Conservation (phyloP, 805 yeast genomes). For the Candida germanica region DNA sequence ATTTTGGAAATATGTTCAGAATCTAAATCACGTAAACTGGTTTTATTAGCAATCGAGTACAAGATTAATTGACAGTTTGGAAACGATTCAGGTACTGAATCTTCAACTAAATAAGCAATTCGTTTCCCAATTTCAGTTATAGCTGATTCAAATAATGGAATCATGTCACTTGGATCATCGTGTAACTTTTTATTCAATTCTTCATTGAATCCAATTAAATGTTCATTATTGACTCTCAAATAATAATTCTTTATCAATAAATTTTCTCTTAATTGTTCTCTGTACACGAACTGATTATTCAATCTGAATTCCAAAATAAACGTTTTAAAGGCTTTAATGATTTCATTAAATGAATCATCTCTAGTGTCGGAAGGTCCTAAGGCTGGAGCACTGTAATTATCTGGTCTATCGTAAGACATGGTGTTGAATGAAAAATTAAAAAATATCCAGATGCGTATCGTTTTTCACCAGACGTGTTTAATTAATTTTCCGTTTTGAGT, state of each 20-base stretch:
- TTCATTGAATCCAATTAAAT: conserved; percentile 83
- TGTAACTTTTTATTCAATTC: conserved; percentile 78
- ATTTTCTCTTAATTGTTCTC: conserved; percentile 89
- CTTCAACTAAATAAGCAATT: conserved; percentile 52
- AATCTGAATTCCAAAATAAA: conserved; percentile 85
- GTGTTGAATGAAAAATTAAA: conserved; percentile 2
- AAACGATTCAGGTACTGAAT: conserved; percentile 46
- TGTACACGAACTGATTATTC: conserved; percentile 76
- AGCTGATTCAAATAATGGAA: conserved; percentile 81
- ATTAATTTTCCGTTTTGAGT: conserved; percentile 16
- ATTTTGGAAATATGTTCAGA: conserved; percentile 87
- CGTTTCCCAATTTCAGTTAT: conserved; percentile 83
- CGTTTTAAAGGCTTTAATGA: conserved; percentile 71
- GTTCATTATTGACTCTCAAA: conserved; percentile 75
- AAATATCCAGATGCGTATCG: conserved; percentile 2
- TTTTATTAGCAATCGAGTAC: conserved; percentile 65
- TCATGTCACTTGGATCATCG: conserved; percentile 85
- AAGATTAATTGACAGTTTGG: conserved; percentile 84
- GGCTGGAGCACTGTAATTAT: conserved; percentile 72
- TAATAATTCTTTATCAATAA: conserved; percentile 71
- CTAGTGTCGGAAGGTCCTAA: conserved; percentile 77
- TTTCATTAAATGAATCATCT: conserved; percentile 64
- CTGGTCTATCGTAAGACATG: conserved; percentile 77
- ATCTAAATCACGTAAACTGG: conserved; percentile 76
- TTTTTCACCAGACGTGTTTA: conserved; percentile 15